Percentiles rank a stretch among this genome's conserved stretches.
phyloP scores from a whole-genome alignment of 2,329 filamentous ascomycete species.

The Metarhizium rileyi region DNA sequence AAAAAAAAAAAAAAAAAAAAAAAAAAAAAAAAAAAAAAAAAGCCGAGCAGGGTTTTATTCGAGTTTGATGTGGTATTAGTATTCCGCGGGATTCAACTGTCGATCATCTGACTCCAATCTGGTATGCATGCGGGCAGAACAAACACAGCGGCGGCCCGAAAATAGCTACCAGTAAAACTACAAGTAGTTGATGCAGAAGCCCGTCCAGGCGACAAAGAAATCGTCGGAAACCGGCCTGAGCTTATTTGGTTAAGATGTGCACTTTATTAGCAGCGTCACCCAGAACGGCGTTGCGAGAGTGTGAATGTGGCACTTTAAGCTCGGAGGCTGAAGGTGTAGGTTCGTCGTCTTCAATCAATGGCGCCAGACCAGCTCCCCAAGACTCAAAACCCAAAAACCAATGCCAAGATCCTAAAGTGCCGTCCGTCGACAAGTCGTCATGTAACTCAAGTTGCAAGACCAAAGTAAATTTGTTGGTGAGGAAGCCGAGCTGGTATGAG shows the following conservation, averaged over 20 bases:
- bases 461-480: too few relatives aligned
- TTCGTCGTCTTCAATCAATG: background rate
- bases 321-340: background rate
- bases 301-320: conserved; percentile 1
- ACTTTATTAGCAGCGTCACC: conserved; percentile 1
- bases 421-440: too few relatives aligned
- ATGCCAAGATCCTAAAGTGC: too few relatives aligned
- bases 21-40: background rate
- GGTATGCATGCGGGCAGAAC: too few relatives aligned
- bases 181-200: background rate
- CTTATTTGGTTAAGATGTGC: background rate
- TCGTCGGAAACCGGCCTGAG: background rate
- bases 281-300: background rate
- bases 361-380: conserved; percentile 2
- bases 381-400: too few relatives aligned
- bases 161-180: too few relatives aligned
- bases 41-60: background rate
- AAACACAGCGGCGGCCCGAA: too few relatives aligned
- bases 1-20: background rate
- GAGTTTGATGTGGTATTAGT: background rate
- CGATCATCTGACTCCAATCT: conserved; percentile 2
- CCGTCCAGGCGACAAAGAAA: background rate
- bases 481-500: too few relatives aligned
- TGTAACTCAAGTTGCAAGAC: too few relatives aligned
- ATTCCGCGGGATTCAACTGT: background rate